Conservation (phyloP, 2,329 filamentous ascomycete species). For the Tolypocladium ovalisporum region DNA sequence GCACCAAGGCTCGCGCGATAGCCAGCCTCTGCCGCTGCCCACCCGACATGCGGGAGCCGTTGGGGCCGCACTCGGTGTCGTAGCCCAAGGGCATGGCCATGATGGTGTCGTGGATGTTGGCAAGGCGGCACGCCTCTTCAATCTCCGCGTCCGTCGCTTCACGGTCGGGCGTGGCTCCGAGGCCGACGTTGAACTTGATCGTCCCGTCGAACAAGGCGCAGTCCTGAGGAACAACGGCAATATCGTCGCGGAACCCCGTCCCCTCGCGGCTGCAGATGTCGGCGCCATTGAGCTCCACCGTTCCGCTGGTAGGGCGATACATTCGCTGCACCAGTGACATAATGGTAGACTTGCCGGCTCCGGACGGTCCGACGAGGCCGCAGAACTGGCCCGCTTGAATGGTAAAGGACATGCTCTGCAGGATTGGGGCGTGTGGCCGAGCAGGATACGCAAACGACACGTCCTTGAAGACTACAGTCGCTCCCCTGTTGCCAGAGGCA, state of each 20-base stretch:
- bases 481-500: conserved; percentile 19
- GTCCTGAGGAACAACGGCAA: conserved; percentile 48
- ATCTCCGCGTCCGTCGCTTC: conserved; percentile 50
- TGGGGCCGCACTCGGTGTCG: conserved; percentile 56
- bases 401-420: conserved; percentile 43
- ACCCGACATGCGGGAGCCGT: conserved; percentile 63
- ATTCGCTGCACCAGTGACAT: conserved; percentile 43
- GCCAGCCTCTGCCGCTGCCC: conserved; percentile 71
- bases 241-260: conserved; percentile 36
- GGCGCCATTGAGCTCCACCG: conserved; percentile 31
- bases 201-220: conserved; percentile 46
- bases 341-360: conserved; percentile 57
- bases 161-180: conserved; percentile 42
- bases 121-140: conserved; percentile 53
- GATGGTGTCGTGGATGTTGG: conserved; percentile 62
- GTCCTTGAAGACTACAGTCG: conserved; percentile 42
- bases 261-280: conserved; percentile 32
- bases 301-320: conserved; percentile 30
- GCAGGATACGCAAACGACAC: conserved; percentile 57
- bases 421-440: conserved; percentile 44
- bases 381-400: conserved; percentile 50
- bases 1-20: conserved; percentile 66
- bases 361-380: conserved; percentile 54
- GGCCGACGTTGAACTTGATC: conserved; percentile 42
- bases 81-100: conserved; percentile 52